Percentiles rank a stretch among this genome's conserved stretches.
Conservation (phyloP, 2,329 filamentous ascomycete genomes). For the Scedosporium apiospermum region DNA sequence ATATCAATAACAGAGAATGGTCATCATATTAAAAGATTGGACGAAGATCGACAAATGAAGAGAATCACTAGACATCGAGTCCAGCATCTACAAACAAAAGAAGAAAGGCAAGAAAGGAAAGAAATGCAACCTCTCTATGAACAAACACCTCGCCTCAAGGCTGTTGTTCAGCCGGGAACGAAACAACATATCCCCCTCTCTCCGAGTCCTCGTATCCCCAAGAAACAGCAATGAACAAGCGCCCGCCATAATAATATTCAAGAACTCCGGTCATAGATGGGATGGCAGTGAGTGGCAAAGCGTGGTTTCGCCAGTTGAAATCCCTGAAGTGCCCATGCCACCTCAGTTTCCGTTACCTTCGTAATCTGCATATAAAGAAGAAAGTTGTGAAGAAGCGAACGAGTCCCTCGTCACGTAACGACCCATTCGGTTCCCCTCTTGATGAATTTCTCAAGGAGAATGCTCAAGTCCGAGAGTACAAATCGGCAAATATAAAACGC, state of each 20-base stretch:
- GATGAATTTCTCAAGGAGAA: conserved; percentile 92
- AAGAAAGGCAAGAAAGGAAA: not conserved
- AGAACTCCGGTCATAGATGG: not conserved
- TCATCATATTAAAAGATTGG: not conserved
- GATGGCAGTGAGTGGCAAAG: not conserved
- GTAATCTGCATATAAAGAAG: not conserved
- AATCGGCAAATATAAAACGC: conserved; percentile 95
- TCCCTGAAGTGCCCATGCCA: not conserved
- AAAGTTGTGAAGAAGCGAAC: not conserved
- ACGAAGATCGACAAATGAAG: not conserved
- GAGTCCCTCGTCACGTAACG: conserved; percentile 21
- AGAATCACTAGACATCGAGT: not conserved
- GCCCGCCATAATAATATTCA: not conserved
- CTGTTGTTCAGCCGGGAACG: not conserved
- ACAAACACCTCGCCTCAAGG: not conserved
- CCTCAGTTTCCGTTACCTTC: not conserved
- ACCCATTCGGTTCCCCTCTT: conserved; percentile 98
- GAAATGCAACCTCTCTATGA: not conserved
- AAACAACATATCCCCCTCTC: not conserved
- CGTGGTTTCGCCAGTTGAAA: no score
- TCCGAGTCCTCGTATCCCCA: not conserved
- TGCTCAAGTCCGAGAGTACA: conserved; percentile 71
- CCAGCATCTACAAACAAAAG: conserved; percentile 4
- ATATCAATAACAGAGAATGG: not conserved
- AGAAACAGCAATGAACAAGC: not conserved